These are phyloP conservation scores for Pythium volutum DNA, from an alignment of 352 stramenopile species.

Conservation along the genomic window DNA sequence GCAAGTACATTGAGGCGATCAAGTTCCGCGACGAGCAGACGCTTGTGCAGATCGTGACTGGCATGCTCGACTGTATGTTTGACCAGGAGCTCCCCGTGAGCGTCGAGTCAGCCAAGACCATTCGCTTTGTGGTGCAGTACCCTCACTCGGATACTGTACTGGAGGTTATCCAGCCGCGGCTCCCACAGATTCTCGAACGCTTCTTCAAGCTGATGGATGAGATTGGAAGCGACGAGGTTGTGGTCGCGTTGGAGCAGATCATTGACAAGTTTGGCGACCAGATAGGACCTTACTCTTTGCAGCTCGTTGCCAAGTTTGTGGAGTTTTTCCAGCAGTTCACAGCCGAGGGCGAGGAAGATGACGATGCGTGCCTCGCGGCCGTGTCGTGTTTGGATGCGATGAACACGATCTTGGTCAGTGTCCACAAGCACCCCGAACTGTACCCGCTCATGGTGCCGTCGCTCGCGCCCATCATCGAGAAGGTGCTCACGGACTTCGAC, in stretches of 20 bases:
- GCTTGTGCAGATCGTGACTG: conserved; percentile 71
- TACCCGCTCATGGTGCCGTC: conserved; percentile 91
- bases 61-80: conserved; percentile 87
- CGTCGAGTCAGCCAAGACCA: conserved; percentile 93
- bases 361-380: conserved; percentile 96
- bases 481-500: conserved; percentile 94
- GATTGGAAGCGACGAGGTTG: conserved; percentile 98
- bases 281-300: conserved; percentile 91
- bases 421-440: conserved; percentile 79
- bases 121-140: conserved; percentile 87
- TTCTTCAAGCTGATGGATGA: conserved; percentile 99
- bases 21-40: conserved; percentile 91
- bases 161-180: conserved; percentile 87
- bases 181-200: conserved; percentile 95
- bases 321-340: conserved; percentile 95
- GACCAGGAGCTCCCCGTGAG: conserved; percentile 96
- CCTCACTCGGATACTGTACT: conserved; percentile 79
- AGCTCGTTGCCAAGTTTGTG: conserved; percentile 93
- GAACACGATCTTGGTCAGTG: conserved; percentile 84
- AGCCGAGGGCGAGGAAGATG: conserved; percentile 89
- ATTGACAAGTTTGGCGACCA: conserved; percentile 97
- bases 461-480: conserved; percentile 94
- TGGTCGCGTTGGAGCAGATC: conserved; percentile 92
- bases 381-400: conserved; percentile 86
- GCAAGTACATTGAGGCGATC: conserved; percentile 91